Evolutionary conservation across 1,284 basidiomycete species (phyloP).

Genomic region (Tranzscheliella williamsii): DNA sequence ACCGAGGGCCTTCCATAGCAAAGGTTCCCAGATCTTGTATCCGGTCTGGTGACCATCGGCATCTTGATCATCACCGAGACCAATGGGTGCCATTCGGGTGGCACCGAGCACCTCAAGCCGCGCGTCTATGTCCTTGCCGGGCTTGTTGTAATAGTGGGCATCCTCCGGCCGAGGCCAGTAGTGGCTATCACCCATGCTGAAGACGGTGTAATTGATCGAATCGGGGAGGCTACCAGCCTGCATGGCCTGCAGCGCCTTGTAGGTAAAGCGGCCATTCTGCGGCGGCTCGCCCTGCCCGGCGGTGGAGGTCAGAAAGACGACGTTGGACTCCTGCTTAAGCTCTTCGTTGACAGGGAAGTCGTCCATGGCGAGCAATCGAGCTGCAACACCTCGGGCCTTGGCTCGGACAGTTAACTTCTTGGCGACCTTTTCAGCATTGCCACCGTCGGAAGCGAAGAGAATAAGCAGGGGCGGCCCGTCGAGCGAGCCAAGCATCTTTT

Average conservation of each 20-base stretch:
- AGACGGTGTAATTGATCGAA: constrained; percentile 68
- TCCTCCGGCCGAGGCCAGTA: constrained; percentile 99
- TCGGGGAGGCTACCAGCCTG: constrained; percentile 22
- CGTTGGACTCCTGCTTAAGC: constrained; percentile 68
- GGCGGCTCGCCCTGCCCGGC: constrained; percentile 99
- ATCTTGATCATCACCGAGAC: constrained; percentile 95
- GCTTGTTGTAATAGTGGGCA: constrained; percentile 96
- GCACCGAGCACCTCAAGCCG: constrained; percentile 63
- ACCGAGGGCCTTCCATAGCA: constrained; percentile 90
- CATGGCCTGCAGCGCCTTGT: constrained; percentile 74
- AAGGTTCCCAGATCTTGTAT: constrained; percentile 91
- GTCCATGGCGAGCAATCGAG: constrained; percentile 67
- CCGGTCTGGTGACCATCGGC: constrained; percentile 94
- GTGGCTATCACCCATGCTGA: constrained; percentile 96
- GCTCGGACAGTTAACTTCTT: constrained; percentile 83
- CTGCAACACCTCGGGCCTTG: constrained; percentile 80
- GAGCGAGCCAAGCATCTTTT: constrained; percentile 78
- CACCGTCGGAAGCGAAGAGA: constrained; percentile 90
- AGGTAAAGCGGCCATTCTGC: constrained; percentile 88
- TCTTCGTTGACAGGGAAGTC: constrained; percentile 72
- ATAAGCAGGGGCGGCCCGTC: constrained; percentile 88
- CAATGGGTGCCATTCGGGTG: constrained; percentile 61
- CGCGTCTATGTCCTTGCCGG: constrained; percentile 84
- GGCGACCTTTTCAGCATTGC: constrained; percentile 91
- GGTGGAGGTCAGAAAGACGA: constrained; percentile 87